phyloP scores from a whole-genome alignment of 2,329 filamentous ascomycete species.

The Gliomastix tumulicola region DNA sequence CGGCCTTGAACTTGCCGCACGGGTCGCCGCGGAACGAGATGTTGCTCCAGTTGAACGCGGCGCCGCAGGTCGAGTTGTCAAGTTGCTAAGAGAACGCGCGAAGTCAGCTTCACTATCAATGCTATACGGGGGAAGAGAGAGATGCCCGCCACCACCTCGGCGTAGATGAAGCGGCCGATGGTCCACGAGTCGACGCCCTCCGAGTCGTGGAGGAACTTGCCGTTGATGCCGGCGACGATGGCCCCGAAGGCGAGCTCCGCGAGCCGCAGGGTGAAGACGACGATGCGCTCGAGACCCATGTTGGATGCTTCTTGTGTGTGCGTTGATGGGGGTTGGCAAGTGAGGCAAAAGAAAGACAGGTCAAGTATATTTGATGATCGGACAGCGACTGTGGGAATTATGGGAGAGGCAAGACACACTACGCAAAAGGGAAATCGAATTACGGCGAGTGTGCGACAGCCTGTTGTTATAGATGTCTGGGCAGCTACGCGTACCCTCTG shows the following conservation, averaged over 20 bases:
- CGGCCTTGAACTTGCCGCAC: conserved; percentile 64
- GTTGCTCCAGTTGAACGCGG: conserved; percentile 52
- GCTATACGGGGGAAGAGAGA: conserved; percentile 64
- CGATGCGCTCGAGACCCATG: conserved; percentile 32
- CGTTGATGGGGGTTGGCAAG: too few relatives aligned
- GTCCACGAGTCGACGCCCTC: conserved; percentile 40
- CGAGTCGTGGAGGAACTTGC: conserved; percentile 52
- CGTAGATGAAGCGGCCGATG: conserved; percentile 64
- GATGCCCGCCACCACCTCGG: conserved; percentile 62
- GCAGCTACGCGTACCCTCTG: too few relatives aligned
- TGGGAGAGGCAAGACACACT: too few relatives aligned
- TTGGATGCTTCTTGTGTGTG: too few relatives aligned
- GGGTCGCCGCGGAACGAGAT: conserved; percentile 39
- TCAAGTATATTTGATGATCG: too few relatives aligned
- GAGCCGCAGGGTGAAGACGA: conserved; percentile 28
- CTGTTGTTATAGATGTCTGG: too few relatives aligned
- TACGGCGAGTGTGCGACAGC: too few relatives aligned
- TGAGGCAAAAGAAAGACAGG: too few relatives aligned
- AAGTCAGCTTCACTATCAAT: conserved; percentile 49
- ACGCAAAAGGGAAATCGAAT: too few relatives aligned
- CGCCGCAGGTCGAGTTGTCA: conserved; percentile 42
- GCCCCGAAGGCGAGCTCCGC: conserved; percentile 61
- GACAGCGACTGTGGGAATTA: too few relatives aligned
- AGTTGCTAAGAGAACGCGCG: conserved; percentile 17
- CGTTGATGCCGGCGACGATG: conserved; percentile 65